Conservation (phyloP, 2,329 filamentous ascomycete species). For the Paramyrothecium sp. region DNA sequence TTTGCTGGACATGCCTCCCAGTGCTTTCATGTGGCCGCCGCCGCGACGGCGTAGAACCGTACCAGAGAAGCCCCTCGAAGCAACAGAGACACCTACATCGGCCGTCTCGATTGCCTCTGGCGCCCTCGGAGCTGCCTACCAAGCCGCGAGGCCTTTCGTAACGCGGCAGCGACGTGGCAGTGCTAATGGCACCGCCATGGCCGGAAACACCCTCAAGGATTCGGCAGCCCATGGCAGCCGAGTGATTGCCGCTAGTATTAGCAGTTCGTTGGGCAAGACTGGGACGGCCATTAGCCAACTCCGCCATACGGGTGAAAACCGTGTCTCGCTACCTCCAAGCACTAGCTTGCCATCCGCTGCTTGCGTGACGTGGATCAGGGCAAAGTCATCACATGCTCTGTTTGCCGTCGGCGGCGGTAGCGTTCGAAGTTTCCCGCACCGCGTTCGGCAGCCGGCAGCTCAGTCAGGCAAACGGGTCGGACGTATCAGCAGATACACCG, state of each 20-base stretch:
- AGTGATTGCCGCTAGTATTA: conserved; percentile 71
- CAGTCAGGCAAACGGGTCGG: conserved; percentile 51
- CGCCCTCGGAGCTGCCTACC: conserved; percentile 67
- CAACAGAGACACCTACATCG: conserved; percentile 47
- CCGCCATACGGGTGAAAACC: conserved; percentile 73
- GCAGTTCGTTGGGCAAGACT: conserved; percentile 72
- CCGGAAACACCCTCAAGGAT: conserved; percentile 49
- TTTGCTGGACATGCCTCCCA: conserved; percentile 80
- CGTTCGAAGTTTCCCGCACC: conserved; percentile 64
- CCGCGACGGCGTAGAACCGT: conserved; percentile 51
- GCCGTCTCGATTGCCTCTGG: conserved; percentile 70
- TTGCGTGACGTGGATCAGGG: conserved; percentile 65
- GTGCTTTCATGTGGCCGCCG: conserved; percentile 85
- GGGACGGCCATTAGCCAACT: conserved; percentile 68
- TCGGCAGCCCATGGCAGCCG: conserved; percentile 69
- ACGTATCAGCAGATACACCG: conserved; percentile 58
- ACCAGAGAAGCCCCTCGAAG: conserved; percentile 43
- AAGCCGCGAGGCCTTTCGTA: conserved; percentile 62
- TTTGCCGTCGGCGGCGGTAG: conserved; percentile 65
- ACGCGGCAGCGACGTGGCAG: conserved; percentile 53
- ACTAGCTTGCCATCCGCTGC: conserved; percentile 51
- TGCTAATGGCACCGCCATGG: conserved; percentile 27
- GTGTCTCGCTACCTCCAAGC: conserved; percentile 64
- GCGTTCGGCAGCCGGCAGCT: conserved; percentile 52
- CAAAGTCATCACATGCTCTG: conserved; percentile 60